These are phyloP conservation scores for Glonium stellatum DNA, from an alignment of 495 filamentous ascomycete genomes.

Conservation along the genomic window DNA sequence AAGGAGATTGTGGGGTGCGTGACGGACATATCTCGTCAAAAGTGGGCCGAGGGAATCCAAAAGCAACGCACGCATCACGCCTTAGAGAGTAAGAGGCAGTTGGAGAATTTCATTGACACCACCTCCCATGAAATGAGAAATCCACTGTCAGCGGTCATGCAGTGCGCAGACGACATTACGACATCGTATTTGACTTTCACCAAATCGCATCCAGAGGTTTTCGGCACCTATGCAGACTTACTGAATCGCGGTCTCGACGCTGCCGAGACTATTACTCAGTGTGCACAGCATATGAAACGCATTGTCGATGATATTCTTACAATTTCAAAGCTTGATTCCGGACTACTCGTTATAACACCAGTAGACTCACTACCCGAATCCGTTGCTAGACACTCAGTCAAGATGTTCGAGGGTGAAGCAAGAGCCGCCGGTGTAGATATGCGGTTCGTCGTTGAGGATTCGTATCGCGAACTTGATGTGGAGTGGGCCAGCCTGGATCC, in stretches of 20 bases:
- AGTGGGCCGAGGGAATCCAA: constrained; percentile 14
- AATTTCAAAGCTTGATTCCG: constrained; percentile 30
- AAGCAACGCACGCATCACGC: constrained; percentile 21
- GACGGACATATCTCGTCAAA: neutral
- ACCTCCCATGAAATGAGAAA: constrained; percentile 33
- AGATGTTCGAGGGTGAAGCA: constrained; percentile 28
- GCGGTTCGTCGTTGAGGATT: constrained; percentile 15
- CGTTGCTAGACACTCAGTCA: constrained; percentile 16
- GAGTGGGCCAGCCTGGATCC: constrained; percentile 26
- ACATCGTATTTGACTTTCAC: constrained; percentile 7
- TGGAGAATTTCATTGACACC: constrained; percentile 32
- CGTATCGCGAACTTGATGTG: constrained; percentile 9
- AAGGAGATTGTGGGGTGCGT: constrained; percentile 2
- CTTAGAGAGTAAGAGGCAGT: constrained; percentile 15
- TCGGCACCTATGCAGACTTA: neutral
- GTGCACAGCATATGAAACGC: constrained; percentile 28
- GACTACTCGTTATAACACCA: constrained; percentile 28
- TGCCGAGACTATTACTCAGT: constrained; percentile 28
- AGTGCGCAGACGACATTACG: constrained; percentile 28
- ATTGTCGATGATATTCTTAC: constrained; percentile 33
- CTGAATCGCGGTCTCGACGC: constrained; percentile 17
- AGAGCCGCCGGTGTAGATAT: constrained; percentile 19
- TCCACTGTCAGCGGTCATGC: constrained; percentile 29
- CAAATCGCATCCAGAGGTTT: neutral
- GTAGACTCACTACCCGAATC: constrained; percentile 15